A percentile compares a stretch with the other conserved stretches of the same genome.
These are phyloP conservation scores for Gonium pectorale DNA, from an alignment of 139 green algal genomes.

Conservation along the genomic window DNA sequence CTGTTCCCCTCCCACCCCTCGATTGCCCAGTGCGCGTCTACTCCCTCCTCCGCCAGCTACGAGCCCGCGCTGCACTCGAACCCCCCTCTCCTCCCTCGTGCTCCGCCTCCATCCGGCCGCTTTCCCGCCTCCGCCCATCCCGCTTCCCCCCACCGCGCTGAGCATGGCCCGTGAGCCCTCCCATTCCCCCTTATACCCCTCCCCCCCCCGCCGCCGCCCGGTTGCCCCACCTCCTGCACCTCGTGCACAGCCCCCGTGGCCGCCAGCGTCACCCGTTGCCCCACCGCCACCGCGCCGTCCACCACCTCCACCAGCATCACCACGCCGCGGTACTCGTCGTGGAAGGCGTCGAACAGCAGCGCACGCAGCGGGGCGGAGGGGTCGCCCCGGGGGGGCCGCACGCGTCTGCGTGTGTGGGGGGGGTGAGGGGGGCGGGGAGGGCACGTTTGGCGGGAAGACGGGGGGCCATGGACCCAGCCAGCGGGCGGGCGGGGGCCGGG, in stretches of 20 bases:
- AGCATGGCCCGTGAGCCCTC: too few species aligned
- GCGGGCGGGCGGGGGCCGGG: too few species aligned
- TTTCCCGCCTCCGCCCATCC: background rate
- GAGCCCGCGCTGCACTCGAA: too few species aligned
- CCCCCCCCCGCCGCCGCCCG: background rate
- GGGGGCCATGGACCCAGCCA: too few species aligned
- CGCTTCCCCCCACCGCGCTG: background rate
- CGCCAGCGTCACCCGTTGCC: conserved; percentile 9
- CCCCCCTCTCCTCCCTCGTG: too few species aligned
- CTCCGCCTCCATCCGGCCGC: too few species aligned
- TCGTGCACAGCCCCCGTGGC: conserved; percentile 64
- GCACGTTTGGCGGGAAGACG: too few species aligned
- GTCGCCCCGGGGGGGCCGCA: conserved; percentile 62
- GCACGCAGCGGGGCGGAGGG: conserved; percentile 62
- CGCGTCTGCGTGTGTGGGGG: conserved; percentile 51
- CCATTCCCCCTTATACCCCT: background rate
- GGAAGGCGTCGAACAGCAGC: conserved; percentile 93
- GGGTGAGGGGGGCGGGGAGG: background rate
- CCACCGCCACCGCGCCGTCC: conserved; percentile 72
- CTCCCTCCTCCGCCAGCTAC: too few species aligned
- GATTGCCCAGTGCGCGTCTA: too few species aligned
- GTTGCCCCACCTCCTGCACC: conserved; percentile 70
- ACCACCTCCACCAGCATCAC: conserved; percentile 63
- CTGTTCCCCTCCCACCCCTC: too few species aligned
- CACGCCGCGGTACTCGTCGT: conserved; percentile 85